Base-by-base conservation (phyloP, 352 stramenopile species). In the Pythium diclinum region DNA sequence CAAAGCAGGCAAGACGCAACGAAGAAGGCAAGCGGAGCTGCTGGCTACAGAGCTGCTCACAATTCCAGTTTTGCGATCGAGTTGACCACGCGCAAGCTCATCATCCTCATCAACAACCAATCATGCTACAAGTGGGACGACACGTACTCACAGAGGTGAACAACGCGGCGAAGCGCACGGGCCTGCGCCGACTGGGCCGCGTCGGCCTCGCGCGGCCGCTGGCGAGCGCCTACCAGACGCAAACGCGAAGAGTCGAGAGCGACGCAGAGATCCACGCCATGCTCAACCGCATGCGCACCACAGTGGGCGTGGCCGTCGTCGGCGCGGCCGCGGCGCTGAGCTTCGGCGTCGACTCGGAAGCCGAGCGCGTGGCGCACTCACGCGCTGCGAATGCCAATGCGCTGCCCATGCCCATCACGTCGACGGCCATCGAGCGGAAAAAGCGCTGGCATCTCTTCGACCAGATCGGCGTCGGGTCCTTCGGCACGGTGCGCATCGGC, bases 401-500 rank as follows among this genome's bases (percentile, higher is more conserved):
- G n/a, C 42, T 49, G 42, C 42, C 42, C 42, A 33, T 54, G 38
- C 30, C 38, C 10, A 54, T 63, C 21, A 40, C 56, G 56, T 40
- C 62, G 52, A 11, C 67, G 28, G 16, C 33, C 7, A 57, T 38
- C 9, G 63, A 63, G 34, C 55, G 49, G 5, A 61, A 74, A 51
- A 78, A 74, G n/a, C 64, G 63, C 25, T 90, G 77, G 77, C 82
- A 89, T 48, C 62, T 91, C 30, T 85, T 86, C 32, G 81, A 90
- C 61, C 70, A 89, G 69, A 88, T 94, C 55, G 85, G 85, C 46
- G 59, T 76, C 1, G 85, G 85, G 8, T 83, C 85, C 28, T 94
- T 86, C 64, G 85, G 83, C 33, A 79, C 83, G 8, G 85, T 94
- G 32, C 79, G 75, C 17, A 71, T 91, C 46, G 85, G 81, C 19